Evolutionary conservation across 208 protist genomes (phyloP).

Genomic region (Spongospora subterranea): DNA sequence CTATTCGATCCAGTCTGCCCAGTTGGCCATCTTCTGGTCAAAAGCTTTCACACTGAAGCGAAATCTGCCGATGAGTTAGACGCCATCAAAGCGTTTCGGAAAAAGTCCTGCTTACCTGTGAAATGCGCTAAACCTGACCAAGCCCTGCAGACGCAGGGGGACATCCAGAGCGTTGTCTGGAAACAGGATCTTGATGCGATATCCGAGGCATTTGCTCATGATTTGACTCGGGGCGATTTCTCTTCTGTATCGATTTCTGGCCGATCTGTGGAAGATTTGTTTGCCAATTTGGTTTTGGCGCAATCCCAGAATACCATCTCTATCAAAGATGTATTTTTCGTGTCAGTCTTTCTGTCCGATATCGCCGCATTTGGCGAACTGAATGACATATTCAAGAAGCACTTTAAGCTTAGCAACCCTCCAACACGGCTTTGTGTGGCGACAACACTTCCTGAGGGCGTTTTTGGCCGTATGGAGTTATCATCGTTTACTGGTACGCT

Average conservation of each 20-base stretch:
- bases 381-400: conserved; percentile 5
- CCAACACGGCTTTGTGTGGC: neutral
- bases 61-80: conserved; percentile 52
- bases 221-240: too few species aligned
- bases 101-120: too few species aligned
- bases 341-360: neutral
- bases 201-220: too few species aligned
- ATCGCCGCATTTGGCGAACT: neutral
- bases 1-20: conserved; percentile 18
- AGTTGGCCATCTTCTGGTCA: conserved; percentile 39
- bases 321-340: conserved; percentile 45
- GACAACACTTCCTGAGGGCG: neutral
- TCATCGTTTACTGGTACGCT: neutral
- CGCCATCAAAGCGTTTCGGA: too few species aligned
- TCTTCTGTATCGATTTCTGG: too few species aligned
- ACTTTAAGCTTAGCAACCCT: neutral
- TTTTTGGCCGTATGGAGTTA: neutral
- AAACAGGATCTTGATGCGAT: too few species aligned
- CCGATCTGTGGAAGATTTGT: too few species aligned
- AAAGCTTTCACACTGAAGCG: neutral
- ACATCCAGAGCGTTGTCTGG: too few species aligned
- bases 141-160: too few species aligned
- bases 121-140: too few species aligned
- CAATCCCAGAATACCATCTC: neutral
- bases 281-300: too few species aligned